Percentiles rank a stretch among this genome's conserved stretches.
Conservation (phyloP, 306 rosid genomes). For the Lotus japonicus region DNA sequence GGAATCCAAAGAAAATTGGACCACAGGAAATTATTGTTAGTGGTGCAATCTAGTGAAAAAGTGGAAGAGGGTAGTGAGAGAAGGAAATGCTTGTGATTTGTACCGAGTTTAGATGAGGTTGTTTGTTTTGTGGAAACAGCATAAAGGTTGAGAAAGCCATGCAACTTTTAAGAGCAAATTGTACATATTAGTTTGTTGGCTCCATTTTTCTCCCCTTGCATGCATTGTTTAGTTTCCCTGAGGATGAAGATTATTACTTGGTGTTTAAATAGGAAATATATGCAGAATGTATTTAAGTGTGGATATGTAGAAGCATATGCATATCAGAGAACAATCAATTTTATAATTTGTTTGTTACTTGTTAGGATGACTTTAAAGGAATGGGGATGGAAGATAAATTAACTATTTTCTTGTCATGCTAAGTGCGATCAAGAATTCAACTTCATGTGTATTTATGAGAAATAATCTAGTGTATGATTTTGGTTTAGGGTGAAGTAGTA, state of each 20-base stretch:
- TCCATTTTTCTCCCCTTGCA: not conserved
- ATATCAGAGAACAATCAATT: not conserved
- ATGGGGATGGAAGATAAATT: not conserved
- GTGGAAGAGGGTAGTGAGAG: not conserved
- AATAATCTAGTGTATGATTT: no score
- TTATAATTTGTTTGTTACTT: not conserved
- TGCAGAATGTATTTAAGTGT: not conserved
- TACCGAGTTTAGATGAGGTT: not conserved
- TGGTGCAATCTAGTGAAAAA: conserved; percentile 7
- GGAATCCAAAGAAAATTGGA: conserved; percentile 13
- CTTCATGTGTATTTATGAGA: no score
- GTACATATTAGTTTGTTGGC: not conserved
- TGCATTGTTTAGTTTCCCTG: not conserved
- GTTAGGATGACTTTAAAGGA: not conserved
- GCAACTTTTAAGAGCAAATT: no score
- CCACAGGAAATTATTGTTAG: not conserved
- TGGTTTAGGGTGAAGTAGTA: no score
- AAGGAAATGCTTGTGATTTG: not conserved
- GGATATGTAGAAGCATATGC: not conserved
- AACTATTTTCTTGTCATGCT: not conserved
- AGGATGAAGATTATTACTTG: not conserved
- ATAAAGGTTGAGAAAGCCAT: no score
- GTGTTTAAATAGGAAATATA: not conserved
- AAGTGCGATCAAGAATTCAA: not conserved
- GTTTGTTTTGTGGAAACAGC: no score